Evolutionary conservation across 495 filamentous ascomycete species (phyloP).

Genomic region (Hypoxylon fragiforme): DNA sequence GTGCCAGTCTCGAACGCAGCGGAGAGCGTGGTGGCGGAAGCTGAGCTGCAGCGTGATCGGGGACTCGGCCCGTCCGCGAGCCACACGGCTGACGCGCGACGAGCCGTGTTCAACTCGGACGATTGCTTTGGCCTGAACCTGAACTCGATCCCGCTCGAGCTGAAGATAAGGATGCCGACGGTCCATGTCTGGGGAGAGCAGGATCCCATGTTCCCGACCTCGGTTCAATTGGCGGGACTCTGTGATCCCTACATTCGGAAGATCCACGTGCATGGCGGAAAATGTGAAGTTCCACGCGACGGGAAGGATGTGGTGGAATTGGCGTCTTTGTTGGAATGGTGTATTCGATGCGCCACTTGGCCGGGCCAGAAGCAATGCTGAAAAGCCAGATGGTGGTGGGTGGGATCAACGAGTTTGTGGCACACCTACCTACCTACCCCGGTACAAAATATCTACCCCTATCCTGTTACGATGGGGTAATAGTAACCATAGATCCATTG

Average conservation of each 20-base stretch:
- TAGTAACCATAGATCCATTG: too few species aligned
- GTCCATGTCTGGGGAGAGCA: slow-evolving; percentile 63
- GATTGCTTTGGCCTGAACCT: slow-evolving; percentile 59
- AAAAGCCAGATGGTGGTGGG: not conserved
- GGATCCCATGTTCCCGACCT: slow-evolving; percentile 59
- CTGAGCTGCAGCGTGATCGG: slow-evolving; percentile 31
- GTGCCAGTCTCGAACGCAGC: slow-evolving; percentile 51
- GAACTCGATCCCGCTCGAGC: slow-evolving; percentile 43
- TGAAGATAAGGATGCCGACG: slow-evolving; percentile 60
- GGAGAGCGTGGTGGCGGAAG: slow-evolving; percentile 41
- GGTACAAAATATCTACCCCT: too few species aligned
- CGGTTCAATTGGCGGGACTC: slow-evolving; percentile 58
- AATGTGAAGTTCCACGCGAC: slow-evolving; percentile 57
- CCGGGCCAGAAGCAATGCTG: slow-evolving; percentile 20
- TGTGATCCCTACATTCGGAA: slow-evolving; percentile 53
- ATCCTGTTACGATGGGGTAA: too few species aligned
- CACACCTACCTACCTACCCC: too few species aligned
- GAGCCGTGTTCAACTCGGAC: slow-evolving; percentile 36
- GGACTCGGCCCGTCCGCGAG: slow-evolving; percentile 38
- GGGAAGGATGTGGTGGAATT: slow-evolving; percentile 35
- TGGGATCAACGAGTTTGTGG: too few species aligned
- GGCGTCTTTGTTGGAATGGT: slow-evolving; percentile 46
- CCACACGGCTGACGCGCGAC: slow-evolving; percentile 23
- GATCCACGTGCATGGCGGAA: slow-evolving; percentile 57
- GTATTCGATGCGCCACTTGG: slow-evolving; percentile 31